Evolutionary conservation across 768 basidiomycete genomes (phyloP), one percentile per base, ranked within the genome.

Genomic region (Mycena vitilis): DNA sequence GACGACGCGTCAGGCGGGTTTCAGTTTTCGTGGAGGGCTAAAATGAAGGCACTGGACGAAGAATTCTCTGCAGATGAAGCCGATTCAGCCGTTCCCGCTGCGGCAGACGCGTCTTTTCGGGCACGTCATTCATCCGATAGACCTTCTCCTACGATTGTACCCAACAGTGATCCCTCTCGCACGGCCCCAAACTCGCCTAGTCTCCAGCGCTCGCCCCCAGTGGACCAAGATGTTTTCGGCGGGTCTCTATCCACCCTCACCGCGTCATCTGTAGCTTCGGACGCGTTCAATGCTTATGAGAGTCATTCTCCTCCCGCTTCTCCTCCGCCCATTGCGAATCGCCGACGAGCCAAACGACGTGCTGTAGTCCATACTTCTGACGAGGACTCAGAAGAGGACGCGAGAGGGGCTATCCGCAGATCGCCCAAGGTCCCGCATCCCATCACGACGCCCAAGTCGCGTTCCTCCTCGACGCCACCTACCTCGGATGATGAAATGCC

Each of bases 401-500:
- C 58, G 4, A 68, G 51, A 53, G n/a, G 40, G 23, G 51, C 61
- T 48, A 47, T 22, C 11, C 69, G 18, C 22, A 61, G 20, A 15
- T 38, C 63, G 13, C 61, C 25, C 25, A 22, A 22, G 22, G 22
- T 22, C 25, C 54, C 48, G 4, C 63, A 69, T 65, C 63, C 68
- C 40, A 69, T 69, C 55, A 56, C 59, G 40, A 42, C 63, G 60
- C 68, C 70, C 6, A 71, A 71, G 56, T 62, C 66, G 16, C 70
- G 66, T 15, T 40, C 47, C 5, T 71, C 66, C 54, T 56, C 71
- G 1, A 69, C 71, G 2, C 71, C 63, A 23, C 63, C 64, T 13
- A 68, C 67, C 18, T 71, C 70, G 5, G 71, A 72, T 23, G 67
- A 69, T 13, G 67, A 72, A 13, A 51, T 69, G 63, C 67, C 67